Evolutionary conservation across 169 alveolate genomes (phyloP).

Genomic region (Theileria orientalis): DNA sequence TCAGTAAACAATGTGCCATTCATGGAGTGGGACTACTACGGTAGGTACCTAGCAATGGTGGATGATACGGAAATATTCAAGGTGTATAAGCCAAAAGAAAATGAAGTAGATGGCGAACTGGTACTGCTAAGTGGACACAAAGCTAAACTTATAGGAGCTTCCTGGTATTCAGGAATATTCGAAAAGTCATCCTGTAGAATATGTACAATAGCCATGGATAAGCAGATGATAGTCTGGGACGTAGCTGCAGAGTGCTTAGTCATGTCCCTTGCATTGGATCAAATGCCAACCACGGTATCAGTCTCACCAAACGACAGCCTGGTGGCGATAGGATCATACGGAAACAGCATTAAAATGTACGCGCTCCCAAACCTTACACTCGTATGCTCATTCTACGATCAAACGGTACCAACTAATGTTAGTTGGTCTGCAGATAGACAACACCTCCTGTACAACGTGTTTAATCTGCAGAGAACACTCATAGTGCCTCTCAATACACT

Average conservation of each 20-base stretch:
- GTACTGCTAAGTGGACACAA: conserved; percentile 37
- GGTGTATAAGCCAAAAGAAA: conserved; percentile 29
- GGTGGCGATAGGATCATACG: conserved; percentile 57
- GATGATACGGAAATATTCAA: conserved; percentile 37
- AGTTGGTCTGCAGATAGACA: conserved; percentile 52
- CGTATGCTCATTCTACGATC: conserved; percentile 55
- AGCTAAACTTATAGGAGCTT: conserved; percentile 32
- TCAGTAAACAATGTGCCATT: conserved; percentile 33
- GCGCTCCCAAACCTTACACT: conserved; percentile 47
- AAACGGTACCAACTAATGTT: conserved; percentile 32
- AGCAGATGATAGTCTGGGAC: conserved; percentile 60
- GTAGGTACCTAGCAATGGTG: conserved; percentile 40
- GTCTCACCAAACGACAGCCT: conserved; percentile 33
- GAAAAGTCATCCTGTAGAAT: conserved; percentile 32
- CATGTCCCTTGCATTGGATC: conserved; percentile 43
- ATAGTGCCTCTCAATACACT: conserved; percentile 40
- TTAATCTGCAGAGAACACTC: conserved; percentile 46
- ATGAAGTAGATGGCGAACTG: conserved; percentile 26
- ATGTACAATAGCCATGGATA: conserved; percentile 53
- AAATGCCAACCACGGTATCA: conserved; percentile 52
- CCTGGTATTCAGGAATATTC: conserved; percentile 35
- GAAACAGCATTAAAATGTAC: conserved; percentile 45
- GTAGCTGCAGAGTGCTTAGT: conserved; percentile 34
- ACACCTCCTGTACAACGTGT: conserved; percentile 50
- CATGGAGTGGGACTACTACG: conserved; percentile 54